Evolutionary conservation across 345 rosid species (phyloP).

Genomic region (Salix arbutifolia): DNA sequence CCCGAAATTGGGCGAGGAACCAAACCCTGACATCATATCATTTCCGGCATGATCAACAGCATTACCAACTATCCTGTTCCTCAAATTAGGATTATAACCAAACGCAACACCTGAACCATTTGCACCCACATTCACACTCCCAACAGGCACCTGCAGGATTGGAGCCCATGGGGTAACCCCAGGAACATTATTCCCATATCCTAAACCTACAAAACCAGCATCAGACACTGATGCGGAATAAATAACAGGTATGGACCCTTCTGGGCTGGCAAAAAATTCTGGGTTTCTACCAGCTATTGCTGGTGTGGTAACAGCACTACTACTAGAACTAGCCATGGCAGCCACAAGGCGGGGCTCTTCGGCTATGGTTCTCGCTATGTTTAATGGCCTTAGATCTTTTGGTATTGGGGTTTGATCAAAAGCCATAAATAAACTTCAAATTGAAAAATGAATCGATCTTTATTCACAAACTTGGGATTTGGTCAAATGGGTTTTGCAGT

Average conservation of each 20-base stretch:
- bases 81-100: conserved; percentile 31
- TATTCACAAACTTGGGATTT: conserved; percentile 24
- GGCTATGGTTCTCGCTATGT: conserved; percentile 28
- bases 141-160: conserved; percentile 27
- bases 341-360: conserved; percentile 53
- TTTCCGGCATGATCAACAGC: conserved; percentile 41
- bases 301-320: conserved; percentile 1
- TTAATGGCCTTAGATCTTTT: conserved; percentile 43
- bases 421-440: conserved; percentile 38
- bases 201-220: conserved; percentile 43
- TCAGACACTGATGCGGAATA: conserved; percentile 42
- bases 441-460: neutral
- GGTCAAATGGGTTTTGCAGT: conserved; percentile 5
- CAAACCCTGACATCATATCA: conserved; percentile 31
- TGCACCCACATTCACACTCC: conserved; percentile 33
- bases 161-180: conserved; percentile 39
- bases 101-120: conserved; percentile 35
- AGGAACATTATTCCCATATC: conserved; percentile 34
- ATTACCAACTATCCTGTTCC: conserved; percentile 41
- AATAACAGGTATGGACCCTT: conserved; percentile 40
- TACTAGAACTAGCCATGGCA: neutral
- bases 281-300: conserved; percentile 18
- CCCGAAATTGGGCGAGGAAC: conserved; percentile 28
- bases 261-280: conserved; percentile 29
- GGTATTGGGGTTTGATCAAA: conserved; percentile 53